Evolutionary conservation across 768 basidiomycete genomes (phyloP).

Genomic region (Tulasnella sp.): DNA sequence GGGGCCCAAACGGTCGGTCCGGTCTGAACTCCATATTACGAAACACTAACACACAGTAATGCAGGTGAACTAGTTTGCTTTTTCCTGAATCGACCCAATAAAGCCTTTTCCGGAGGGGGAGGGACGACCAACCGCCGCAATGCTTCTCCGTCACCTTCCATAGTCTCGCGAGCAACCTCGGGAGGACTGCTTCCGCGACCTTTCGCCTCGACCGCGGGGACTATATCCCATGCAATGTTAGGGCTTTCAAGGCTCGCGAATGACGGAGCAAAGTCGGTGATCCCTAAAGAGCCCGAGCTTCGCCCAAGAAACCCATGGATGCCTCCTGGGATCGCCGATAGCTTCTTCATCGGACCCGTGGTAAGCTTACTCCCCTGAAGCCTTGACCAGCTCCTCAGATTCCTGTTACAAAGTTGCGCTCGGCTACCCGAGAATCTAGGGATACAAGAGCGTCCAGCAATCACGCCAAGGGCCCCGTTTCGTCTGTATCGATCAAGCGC

Average conservation of each 20-base stretch:
- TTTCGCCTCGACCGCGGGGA: constrained; percentile 29
- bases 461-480: constrained; percentile 29
- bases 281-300: constrained; percentile 30
- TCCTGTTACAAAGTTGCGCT: constrained; percentile 23
- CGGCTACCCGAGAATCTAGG: constrained; percentile 29
- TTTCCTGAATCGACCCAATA: constrained; percentile 55
- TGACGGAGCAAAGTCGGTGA: constrained; percentile 24
- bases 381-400: neutral
- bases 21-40: neutral
- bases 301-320: neutral
- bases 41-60: constrained; percentile 31
- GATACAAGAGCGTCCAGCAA: constrained; percentile 30
- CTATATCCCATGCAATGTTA: constrained; percentile 35
- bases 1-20: constrained; percentile 79
- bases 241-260: constrained; percentile 34
- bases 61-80: constrained; percentile 86
- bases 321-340: constrained; percentile 26
- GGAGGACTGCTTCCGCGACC: constrained; percentile 17
- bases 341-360: constrained; percentile 33
- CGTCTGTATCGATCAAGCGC: constrained; percentile 32
- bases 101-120: constrained; percentile 60
- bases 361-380: neutral
- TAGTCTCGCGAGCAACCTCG: constrained; percentile 33
- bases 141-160: constrained; percentile 36
- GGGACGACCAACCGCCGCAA: constrained; percentile 21